Evolutionary conservation across 495 filamentous ascomycete species (phyloP).

Genomic region (Aspergillus bertholletiae): DNA sequence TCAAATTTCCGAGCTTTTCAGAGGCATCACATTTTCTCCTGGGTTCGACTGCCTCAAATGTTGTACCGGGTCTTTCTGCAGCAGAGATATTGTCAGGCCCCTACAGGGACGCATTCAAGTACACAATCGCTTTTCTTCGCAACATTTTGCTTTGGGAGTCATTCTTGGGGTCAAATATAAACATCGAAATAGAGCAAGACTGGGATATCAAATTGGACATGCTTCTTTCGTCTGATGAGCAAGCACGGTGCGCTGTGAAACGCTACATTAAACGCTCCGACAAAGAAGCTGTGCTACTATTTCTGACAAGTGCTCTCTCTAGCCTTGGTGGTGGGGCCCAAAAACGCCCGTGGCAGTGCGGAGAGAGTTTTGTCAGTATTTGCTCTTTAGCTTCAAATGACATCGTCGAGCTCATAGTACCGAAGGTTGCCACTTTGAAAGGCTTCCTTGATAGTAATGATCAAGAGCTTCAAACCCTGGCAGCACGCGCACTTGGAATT

Average conservation of each 20-base stretch:
- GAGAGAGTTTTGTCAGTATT: slow-evolving; percentile 62
- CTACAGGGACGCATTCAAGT: slow-evolving; percentile 44
- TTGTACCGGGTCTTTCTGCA: slow-evolving; percentile 17
- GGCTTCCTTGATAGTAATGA: slow-evolving; percentile 66
- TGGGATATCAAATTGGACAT: slow-evolving; percentile 82
- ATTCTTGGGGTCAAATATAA: slow-evolving; percentile 46
- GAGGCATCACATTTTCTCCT: slow-evolving; percentile 33
- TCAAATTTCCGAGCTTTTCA: slow-evolving; percentile 44
- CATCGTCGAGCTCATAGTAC: slow-evolving; percentile 47
- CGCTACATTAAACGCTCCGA: slow-evolving; percentile 37
- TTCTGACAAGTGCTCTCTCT: slow-evolving; percentile 54
- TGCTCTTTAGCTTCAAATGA: slow-evolving; percentile 57
- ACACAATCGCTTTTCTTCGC: slow-evolving; percentile 67
- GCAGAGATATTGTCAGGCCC: slow-evolving; percentile 28
- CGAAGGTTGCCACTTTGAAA: slow-evolving; percentile 47
- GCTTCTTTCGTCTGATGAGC: slow-evolving; percentile 60
- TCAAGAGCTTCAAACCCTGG: slow-evolving; percentile 54
- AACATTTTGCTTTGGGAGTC: slow-evolving; percentile 73
- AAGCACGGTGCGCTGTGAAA: slow-evolving; percentile 55
- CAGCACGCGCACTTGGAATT: slow-evolving; percentile 73
- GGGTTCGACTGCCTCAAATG: slow-evolving; percentile 17
- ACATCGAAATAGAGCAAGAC: slow-evolving; percentile 65
- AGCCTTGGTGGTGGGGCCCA: slow-evolving; percentile 52
- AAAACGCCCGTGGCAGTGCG: slow-evolving; percentile 50
- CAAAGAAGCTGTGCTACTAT: slow-evolving; percentile 29